Evolutionary conservation across 2,329 filamentous ascomycete genomes (phyloP).

Genomic region (Alternaria conjuncta): DNA sequence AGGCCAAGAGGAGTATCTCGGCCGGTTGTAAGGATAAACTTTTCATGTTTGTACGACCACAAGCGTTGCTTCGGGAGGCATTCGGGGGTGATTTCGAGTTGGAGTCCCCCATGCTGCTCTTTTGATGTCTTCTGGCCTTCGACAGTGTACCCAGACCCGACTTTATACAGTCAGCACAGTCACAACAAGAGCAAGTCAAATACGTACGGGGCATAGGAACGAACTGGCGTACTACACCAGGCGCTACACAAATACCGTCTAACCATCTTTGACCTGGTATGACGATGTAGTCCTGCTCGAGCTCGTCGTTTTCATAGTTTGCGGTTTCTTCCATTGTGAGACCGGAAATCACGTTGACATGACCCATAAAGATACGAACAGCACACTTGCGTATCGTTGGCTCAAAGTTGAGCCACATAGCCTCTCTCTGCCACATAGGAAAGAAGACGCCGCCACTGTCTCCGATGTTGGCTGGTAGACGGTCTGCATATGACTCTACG

Average conservation of each 20-base stretch:
- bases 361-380: not conserved
- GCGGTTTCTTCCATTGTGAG: not conserved
- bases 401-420: not conserved
- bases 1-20: too few relatives aligned
- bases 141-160: not conserved
- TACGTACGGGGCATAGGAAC: not conserved
- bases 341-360: not conserved
- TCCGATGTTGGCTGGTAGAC: not conserved
- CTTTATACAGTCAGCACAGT: not conserved
- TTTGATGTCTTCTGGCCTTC: not conserved
- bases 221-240: not conserved
- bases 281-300: not conserved
- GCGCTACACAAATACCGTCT: not conserved
- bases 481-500: rapidly evolving
- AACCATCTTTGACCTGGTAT: not conserved
- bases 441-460: not conserved
- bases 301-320: rapidly evolving
- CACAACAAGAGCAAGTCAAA: too few relatives aligned
- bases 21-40: too few relatives aligned
- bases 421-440: slow-evolving; percentile 1
- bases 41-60: too few relatives aligned
- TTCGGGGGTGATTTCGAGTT: not conserved
- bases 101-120: not conserved
- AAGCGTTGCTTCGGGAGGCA: not conserved
- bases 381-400: not conserved